These are phyloP conservation scores for Cylindrotheca fusiformis DNA, from an alignment of 108 stramenopile species.

Conservation along the genomic window DNA sequence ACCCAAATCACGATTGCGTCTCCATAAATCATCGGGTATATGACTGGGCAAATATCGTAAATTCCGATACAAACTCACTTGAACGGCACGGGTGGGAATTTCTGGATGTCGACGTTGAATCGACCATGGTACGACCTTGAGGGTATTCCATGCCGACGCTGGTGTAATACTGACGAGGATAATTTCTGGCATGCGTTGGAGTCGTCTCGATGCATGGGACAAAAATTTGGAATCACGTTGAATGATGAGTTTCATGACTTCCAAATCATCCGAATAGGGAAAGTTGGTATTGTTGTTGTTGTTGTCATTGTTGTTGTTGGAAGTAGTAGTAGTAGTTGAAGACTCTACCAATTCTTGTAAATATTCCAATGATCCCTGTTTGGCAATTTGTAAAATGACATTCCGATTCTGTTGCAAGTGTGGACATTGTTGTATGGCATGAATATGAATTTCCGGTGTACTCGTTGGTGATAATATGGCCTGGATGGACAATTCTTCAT, in stretches of 20 bases:
- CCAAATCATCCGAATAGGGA: constrained; percentile 18
- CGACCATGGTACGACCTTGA: constrained; percentile 7
- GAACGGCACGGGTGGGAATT: constrained; percentile 25
- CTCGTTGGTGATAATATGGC: constrained; percentile 17
- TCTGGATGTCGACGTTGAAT: constrained; percentile 14
- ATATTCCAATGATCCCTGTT: constrained; percentile 8
- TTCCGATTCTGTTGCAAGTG: constrained; percentile 4
- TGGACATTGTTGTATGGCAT: constrained; percentile 19
- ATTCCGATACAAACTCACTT: background rate
- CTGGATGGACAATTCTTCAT: constrained; percentile 11
- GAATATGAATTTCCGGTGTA: constrained; percentile 15
- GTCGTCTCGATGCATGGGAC: constrained; percentile 1
- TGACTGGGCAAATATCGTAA: constrained; percentile 12
- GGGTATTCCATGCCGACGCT: constrained; percentile 14
- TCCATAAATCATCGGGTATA: constrained; percentile 32
- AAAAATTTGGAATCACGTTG: constrained; percentile 13
- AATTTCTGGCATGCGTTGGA: constrained; percentile 15
- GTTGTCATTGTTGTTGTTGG: constrained; percentile 6
- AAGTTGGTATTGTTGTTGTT: background rate
- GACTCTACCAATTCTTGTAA: constrained; percentile 4
- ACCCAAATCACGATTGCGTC: constrained; percentile 13
- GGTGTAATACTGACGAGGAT: constrained; percentile 24
- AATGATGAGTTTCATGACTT: constrained; percentile 27
- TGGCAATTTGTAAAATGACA: constrained; percentile 11
- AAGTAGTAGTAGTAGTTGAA: too few relatives aligned